These are phyloP conservation scores for Zygosaccharomyces sapae DNA, from an alignment of 1,139 yeast species.

Conservation along the genomic window DNA sequence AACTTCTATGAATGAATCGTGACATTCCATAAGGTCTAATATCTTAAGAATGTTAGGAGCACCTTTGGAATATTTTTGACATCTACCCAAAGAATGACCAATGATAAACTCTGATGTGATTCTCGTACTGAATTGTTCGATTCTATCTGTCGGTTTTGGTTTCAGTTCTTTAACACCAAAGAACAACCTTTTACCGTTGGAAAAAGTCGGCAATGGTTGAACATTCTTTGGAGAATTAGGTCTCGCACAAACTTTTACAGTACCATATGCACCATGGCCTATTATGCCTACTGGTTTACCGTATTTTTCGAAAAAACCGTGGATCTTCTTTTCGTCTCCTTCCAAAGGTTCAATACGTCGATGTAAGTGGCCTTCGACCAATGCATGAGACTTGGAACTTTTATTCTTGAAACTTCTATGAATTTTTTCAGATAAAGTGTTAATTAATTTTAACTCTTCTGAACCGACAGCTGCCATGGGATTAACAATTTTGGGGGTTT, in stretches of 20 bases:
- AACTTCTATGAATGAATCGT: slow-evolving; percentile 64
- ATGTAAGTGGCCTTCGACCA: slow-evolving; percentile 11
- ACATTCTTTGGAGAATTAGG: slow-evolving; percentile 34
- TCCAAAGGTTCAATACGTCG: slow-evolving; percentile 15
- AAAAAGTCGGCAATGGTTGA: slow-evolving; percentile 26
- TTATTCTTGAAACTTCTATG: slow-evolving; percentile 21
- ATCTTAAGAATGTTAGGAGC: slow-evolving; percentile 65
- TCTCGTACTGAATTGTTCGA: slow-evolving; percentile 59
- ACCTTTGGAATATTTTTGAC: slow-evolving; percentile 21
- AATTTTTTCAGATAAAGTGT: slow-evolving; percentile 45
- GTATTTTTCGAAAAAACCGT: slow-evolving; percentile 44
- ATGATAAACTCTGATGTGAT: slow-evolving; percentile 75
- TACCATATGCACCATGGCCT: slow-evolving; percentile 69
- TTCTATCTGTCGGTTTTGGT: slow-evolving; percentile 46
- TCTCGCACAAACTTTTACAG: slow-evolving; percentile 54
- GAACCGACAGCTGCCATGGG: slow-evolving; percentile 54
- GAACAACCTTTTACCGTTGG: slow-evolving; percentile 34
- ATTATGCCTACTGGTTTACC: slow-evolving; percentile 60
- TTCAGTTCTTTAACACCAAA: slow-evolving; percentile 74
- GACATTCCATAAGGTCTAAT: slow-evolving; percentile 60
- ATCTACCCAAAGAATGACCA: slow-evolving; percentile 58
- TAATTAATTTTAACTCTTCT: slow-evolving; percentile 49
- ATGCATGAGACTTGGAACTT: slow-evolving; percentile 20
- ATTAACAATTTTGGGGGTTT: slow-evolving; percentile 36
- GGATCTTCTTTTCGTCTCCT: slow-evolving; percentile 18